Base-by-base conservation (phyloP, 768 basidiomycete species). In the Hirschioporus abietinus region DNA sequence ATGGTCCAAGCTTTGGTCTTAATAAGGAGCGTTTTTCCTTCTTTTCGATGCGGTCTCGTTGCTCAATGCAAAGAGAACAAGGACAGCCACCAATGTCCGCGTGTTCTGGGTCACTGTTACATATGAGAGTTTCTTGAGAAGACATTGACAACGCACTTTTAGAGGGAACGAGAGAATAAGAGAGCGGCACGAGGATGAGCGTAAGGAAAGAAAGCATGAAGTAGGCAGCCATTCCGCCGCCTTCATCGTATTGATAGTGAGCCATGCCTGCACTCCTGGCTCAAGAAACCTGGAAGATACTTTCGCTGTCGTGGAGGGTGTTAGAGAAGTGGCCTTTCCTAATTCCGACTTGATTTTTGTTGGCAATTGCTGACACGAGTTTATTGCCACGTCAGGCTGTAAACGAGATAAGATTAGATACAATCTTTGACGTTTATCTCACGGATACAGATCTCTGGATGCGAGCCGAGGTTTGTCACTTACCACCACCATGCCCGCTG, bases 171-270 rank as follows among this genome's bases (percentile, higher is more conserved):
- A 64, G n/a, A 35, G 68, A 42, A 61, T 18, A 80, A 0, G 95
- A 91, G 68, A 91, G 76, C 0, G 96, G 96, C 36, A 93, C 76
- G 67, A 99, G 87, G 59, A 94, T 73, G 70, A 98, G 83, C 66
- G 88, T 87, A 70, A 98, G 88, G 75, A 97, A 89, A 8, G 95
- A 93, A 65, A 99, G 86, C 68, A 95, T 78, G 78, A 98, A 98
- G 80, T 95, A 98, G 42, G 88, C 84, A 72, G 92, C 91, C 90
- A 94, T 90, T 69, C 86, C 87, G 70, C 93, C 92, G 61, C 84
- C 84, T 80, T 93, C 92, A 77, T 94, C 92, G 76, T 94, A 94
- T 78, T 88, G 83, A 79, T 93, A 93, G 70, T 89, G 86, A 70
- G 89, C 90, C 91, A 92, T 90, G 12, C 2, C 42, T 52, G 12